Conservation (phyloP, 345 rosid genomes). For the Populus deltoides region DNA sequence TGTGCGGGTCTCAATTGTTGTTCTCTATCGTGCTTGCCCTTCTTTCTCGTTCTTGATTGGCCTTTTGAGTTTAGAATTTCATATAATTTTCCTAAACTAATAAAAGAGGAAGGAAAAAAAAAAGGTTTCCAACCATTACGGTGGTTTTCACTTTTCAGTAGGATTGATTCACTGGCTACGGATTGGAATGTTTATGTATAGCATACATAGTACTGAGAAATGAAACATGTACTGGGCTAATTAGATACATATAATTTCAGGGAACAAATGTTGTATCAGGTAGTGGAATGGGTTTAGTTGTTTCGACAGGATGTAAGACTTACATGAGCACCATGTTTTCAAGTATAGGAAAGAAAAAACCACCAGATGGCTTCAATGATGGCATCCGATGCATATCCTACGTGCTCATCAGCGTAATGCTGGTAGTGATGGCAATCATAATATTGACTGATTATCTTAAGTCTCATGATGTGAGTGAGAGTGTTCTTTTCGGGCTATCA, state of each 20-base stretch:
- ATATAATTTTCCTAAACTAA: too few species aligned
- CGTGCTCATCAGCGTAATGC: slow-evolving; percentile 57
- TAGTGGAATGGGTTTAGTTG: slow-evolving; percentile 59
- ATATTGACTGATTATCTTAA: slow-evolving; percentile 33
- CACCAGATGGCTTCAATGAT: slow-evolving; percentile 52
- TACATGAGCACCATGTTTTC: slow-evolving; percentile 67
- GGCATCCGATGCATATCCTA: slow-evolving; percentile 55
- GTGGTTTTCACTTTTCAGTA: background rate
- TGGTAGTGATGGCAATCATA: slow-evolving; percentile 48
- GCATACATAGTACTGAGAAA: too few species aligned
- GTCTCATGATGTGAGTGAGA: slow-evolving; percentile 37
- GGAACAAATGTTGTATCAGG: slow-evolving; percentile 75
- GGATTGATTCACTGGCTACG: background rate
- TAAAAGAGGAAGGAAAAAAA: too few species aligned
- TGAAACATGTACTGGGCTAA: too few species aligned
- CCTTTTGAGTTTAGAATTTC: too few species aligned
- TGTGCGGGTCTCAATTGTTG: too few species aligned
- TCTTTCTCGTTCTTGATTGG: too few species aligned
- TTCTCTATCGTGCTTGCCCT: too few species aligned
- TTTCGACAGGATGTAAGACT: slow-evolving; percentile 67
- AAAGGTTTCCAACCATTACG: background rate
- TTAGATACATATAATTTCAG: slow-evolving; percentile 28
- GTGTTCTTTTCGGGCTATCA: slow-evolving; percentile 57
- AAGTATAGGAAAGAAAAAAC: slow-evolving; percentile 55
- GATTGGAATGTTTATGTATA: too few species aligned